Percentiles rank a stretch among this genome's conserved stretches.
These are phyloP conservation scores for Camellia japonica DNA, from an alignment of 148 eudicot genomes.

Conservation along the genomic window DNA sequence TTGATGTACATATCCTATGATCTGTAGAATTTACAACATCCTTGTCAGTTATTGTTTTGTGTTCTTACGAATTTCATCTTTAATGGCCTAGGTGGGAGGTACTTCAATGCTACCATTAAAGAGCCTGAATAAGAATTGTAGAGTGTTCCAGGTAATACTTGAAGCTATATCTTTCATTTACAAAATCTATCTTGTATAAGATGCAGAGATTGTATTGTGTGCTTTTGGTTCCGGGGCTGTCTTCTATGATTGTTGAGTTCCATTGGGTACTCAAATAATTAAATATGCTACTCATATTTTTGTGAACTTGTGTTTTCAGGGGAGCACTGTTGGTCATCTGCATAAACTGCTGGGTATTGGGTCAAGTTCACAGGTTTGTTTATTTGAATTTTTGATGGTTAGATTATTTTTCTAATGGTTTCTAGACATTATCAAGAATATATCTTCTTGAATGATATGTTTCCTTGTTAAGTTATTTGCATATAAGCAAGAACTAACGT, in stretches of 20 bases:
- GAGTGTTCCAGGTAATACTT: slow-evolving; percentile 75
- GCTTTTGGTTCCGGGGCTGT: too few relatives aligned
- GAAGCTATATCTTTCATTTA: not conserved
- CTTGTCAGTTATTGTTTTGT: slow-evolving; percentile 11
- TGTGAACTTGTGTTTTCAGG: slow-evolving; percentile 46
- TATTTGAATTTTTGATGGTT: not conserved
- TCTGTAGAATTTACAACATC: slow-evolving; percentile 3
- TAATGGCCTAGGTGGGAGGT: slow-evolving; percentile 54
- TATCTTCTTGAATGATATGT: not conserved
- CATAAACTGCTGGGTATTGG: slow-evolving; percentile 78
- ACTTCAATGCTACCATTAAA: slow-evolving; percentile 42
- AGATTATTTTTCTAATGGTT: not conserved
- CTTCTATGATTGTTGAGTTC: not conserved
- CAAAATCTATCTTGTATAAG: not conserved
- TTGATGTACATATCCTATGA: slow-evolving; percentile 26
- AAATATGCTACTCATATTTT: not conserved
- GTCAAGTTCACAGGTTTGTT: slow-evolving; percentile 91
- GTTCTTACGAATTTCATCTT: slow-evolving; percentile 2
- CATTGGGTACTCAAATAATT: not conserved
- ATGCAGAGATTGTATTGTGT: not conserved
- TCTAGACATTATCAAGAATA: not conserved
- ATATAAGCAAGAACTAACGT: not conserved
- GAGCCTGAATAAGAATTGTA: slow-evolving; percentile 46
- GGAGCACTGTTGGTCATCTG: slow-evolving; percentile 94
- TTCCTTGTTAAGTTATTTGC: too few relatives aligned